Evolutionary conservation across 345 rosid genomes (phyloP), one percentile per base, ranked within the genome.

Genomic region (Physaria fendleri): DNA sequence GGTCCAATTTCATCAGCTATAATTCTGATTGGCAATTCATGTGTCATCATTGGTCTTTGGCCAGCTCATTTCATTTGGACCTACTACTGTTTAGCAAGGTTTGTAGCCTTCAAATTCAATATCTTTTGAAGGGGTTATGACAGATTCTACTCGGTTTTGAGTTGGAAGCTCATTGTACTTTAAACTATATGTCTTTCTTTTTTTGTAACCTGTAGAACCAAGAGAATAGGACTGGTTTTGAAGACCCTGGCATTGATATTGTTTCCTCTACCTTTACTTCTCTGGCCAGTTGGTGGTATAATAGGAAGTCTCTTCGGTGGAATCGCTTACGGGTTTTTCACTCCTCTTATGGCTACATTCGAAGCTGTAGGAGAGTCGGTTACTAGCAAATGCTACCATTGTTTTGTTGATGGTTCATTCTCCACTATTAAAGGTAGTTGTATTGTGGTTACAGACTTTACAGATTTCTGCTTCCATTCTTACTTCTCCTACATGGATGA

Each of bases 401-500:
- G 92, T 74, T 79, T 85, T 72, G 68, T 64, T 39, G 92, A 91
- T 73, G 96, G 98, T 44, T 80, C 74, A 50, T 58, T 71, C 64
- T 73, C 91, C 53, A 76, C 85, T 0, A 66, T 91, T 40, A 76
- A 59, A 65, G 85, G 88, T 38, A 82, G 95, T 75, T 85, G 89
- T 74, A 85, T 61, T 2, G 85, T 69, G 20, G 94, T 85, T 9
- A 74, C 66, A 13, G 96, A 91, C 74, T 81, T 87, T 29, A 74
- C 79, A 2, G 98, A 91, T 63, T 82, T 87, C 63, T 91, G 98
- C 77, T 87, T 91, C 80, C 94, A 85, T 61, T 85, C 94, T 18
- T 91, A 85, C 71, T 91, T 87, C 69, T 83, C 91, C 22, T 83
- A 70, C 77, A 82, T 91, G 96, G 96, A 87, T 79, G 94, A 83